Conservation (phyloP, 163 green algal genomes). For the Chlamydomonas reinhardtii region DNA sequence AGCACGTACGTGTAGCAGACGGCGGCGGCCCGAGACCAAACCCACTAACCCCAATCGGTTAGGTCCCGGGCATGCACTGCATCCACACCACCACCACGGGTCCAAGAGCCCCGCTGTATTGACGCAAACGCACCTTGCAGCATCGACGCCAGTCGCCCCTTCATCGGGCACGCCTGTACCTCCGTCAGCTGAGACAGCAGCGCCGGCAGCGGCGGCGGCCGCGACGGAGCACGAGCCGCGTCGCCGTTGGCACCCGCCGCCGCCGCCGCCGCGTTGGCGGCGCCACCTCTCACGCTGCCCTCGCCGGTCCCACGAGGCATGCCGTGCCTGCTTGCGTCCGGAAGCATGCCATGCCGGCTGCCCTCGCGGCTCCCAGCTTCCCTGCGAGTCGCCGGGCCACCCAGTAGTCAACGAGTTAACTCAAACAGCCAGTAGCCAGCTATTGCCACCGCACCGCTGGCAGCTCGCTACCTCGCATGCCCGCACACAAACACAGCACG, state of each 20-base stretch:
- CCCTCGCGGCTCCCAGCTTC: conserved; percentile 8
- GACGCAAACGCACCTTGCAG: background rate
- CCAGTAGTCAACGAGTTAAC: too few relatives aligned
- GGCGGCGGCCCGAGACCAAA: too few relatives aligned
- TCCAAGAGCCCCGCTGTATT: too few relatives aligned
- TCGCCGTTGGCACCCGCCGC: background rate
- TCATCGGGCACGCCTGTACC: background rate
- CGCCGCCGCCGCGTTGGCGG: too few relatives aligned
- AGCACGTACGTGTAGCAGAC: background rate
- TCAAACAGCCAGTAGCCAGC: too few relatives aligned
- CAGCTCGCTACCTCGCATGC: too few relatives aligned
- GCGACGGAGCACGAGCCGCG: background rate
- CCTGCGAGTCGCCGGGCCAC: too few relatives aligned
- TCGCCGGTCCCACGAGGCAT: background rate
- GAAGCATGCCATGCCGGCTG: background rate
- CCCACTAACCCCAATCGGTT: too few relatives aligned
- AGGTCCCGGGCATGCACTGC: background rate
- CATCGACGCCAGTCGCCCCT: conserved; percentile 14
- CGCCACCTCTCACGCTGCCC: conserved; percentile 9
- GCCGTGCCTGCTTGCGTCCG: too few relatives aligned
- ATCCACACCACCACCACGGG: background rate
- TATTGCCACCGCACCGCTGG: too few relatives aligned
- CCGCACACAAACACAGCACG: too few relatives aligned
- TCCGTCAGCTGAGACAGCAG: conserved; percentile 12
- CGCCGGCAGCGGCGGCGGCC: background rate